Conservation (phyloP, 2,329 filamentous ascomycete species). For the Podosphaera xanthii region DNA sequence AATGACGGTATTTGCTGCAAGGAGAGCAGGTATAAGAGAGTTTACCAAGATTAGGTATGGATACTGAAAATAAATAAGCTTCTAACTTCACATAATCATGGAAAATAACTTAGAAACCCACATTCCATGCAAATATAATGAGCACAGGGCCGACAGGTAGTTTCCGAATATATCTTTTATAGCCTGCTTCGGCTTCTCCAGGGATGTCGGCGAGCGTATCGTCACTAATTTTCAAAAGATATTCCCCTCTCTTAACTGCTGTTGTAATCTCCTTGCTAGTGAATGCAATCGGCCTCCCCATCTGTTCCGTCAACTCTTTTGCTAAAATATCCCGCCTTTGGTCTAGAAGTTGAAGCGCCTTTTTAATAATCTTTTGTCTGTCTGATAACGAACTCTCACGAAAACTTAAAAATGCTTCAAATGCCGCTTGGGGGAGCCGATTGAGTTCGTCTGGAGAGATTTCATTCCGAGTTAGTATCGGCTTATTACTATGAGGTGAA, state of each 20-base stretch:
- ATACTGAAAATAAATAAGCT: slow-evolving; percentile 33
- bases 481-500: slow-evolving; percentile 72
- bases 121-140: slow-evolving; percentile 90
- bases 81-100: neutral
- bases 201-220: slow-evolving; percentile 59
- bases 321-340: slow-evolving; percentile 60
- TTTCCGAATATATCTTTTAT: slow-evolving; percentile 76
- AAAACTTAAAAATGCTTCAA: slow-evolving; percentile 55
- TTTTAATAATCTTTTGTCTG: slow-evolving; percentile 59
- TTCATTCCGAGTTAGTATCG: slow-evolving; percentile 58
- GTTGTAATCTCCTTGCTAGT: slow-evolving; percentile 66
- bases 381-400: slow-evolving; percentile 51
- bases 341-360: slow-evolving; percentile 48
- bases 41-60: slow-evolving; percentile 88
- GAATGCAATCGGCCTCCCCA: slow-evolving; percentile 82
- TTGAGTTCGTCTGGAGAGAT: slow-evolving; percentile 47
- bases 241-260: slow-evolving; percentile 65
- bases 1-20: slow-evolving; percentile 78
- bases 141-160: slow-evolving; percentile 71
- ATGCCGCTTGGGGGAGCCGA: slow-evolving; percentile 46
- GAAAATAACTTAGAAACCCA: slow-evolving; percentile 22
- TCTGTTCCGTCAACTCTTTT: slow-evolving; percentile 73
- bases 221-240: slow-evolving; percentile 62
- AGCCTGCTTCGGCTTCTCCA: slow-evolving; percentile 67
- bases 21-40: slow-evolving; percentile 72